These are phyloP conservation scores for Alnus glutinosa DNA, from an alignment of 306 rosid species.

Conservation along the genomic window DNA sequence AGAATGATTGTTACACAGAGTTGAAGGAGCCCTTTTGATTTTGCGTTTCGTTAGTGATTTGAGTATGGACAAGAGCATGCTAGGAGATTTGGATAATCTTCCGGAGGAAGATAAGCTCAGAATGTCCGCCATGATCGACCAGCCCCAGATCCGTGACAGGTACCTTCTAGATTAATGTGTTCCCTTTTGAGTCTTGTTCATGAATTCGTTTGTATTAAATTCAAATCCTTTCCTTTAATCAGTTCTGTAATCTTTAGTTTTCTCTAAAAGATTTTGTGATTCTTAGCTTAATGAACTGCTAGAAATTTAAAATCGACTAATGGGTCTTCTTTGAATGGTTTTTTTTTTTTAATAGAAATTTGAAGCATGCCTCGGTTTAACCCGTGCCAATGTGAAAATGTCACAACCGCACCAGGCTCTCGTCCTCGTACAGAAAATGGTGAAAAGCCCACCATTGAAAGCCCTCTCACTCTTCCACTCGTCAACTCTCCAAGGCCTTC, in stretches of 20 bases:
- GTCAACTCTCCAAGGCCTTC: slow-evolving; percentile 36
- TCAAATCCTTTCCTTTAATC: background rate
- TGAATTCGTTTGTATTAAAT: background rate
- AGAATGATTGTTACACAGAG: background rate
- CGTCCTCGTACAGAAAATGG: slow-evolving; percentile 59
- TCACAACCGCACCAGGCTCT: slow-evolving; percentile 36
- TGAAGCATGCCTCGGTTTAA: too few relatives aligned
- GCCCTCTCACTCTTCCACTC: slow-evolving; percentile 53
- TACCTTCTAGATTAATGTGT: background rate
- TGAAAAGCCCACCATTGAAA: slow-evolving; percentile 17
- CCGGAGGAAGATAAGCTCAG: slow-evolving; percentile 61
- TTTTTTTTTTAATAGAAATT: too few relatives aligned
- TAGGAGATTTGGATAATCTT: slow-evolving; percentile 67
- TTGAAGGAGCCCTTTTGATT: too few relatives aligned
- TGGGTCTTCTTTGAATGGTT: too few relatives aligned
- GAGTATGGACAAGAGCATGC: slow-evolving; percentile 68
- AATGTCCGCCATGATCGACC: slow-evolving; percentile 76
- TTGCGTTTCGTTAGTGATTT: background rate
- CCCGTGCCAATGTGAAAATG: slow-evolving; percentile 30
- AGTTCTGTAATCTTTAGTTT: background rate
- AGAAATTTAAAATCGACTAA: background rate
- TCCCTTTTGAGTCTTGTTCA: background rate
- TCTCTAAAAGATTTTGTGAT: background rate
- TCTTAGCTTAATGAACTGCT: background rate
- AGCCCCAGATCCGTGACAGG: slow-evolving; percentile 84